Conservation (phyloP, 1,284 basidiomycete genomes). For the Malassezia sympodialis region DNA sequence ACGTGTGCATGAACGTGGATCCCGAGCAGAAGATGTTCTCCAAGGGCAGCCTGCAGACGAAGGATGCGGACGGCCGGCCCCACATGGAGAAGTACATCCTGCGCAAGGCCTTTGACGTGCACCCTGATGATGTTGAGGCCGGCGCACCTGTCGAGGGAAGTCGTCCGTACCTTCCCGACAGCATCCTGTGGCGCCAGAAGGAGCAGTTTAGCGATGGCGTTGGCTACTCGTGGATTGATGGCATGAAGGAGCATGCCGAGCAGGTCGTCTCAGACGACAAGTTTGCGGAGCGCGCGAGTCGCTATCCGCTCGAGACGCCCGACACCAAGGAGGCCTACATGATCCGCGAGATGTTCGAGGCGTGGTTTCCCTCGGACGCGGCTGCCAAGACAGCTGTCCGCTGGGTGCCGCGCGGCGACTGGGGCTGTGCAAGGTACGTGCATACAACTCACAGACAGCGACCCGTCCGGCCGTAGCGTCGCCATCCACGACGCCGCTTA, state of each 20-base stretch:
- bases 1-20: conserved; percentile 83
- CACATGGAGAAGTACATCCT: conserved; percentile 67
- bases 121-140: conserved; percentile 63
- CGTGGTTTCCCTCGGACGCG: conserved; percentile 62
- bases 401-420: conserved; percentile 62
- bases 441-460: conserved; percentile 50
- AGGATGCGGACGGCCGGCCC: conserved; percentile 54
- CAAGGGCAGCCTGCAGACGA: conserved; percentile 66
- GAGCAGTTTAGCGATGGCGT: conserved; percentile 99
- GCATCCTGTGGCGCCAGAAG: conserved; percentile 97
- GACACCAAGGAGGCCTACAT: conserved; percentile 97
- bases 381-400: conserved; percentile 80
- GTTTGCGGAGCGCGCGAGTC: conserved; percentile 63
- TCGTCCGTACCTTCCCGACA: conserved; percentile 74
- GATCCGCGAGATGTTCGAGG: conserved; percentile 86
- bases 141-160: conserved; percentile 22
- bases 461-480: conserved; percentile 90
- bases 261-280: conserved; percentile 67
- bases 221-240: conserved; percentile 99
- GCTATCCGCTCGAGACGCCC: conserved; percentile 73
- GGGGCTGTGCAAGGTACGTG: conserved; percentile 64
- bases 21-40: conserved; percentile 80
- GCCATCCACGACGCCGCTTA: conserved; percentile 93
- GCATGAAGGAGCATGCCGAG: conserved; percentile 85
- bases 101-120: conserved; percentile 87